Conservation (phyloP, 2,329 filamentous ascomycete genomes). For the Metarhizium humberi region DNA sequence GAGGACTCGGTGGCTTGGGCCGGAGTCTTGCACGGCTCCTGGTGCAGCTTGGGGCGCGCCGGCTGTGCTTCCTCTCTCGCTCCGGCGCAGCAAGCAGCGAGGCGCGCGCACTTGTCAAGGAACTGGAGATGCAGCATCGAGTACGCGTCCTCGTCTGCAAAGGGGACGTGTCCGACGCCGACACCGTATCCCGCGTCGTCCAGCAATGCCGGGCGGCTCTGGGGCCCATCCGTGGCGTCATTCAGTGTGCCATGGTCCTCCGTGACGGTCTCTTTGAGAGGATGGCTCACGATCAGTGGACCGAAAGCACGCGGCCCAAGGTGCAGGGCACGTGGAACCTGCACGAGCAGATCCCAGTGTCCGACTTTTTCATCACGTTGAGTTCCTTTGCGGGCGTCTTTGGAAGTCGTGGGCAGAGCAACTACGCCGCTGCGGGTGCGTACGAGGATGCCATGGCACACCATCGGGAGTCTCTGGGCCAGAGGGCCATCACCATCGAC, state of each 20-base stretch:
- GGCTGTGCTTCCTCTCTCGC: not conserved
- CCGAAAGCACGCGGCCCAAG: slow-evolving; percentile 22
- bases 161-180: not conserved
- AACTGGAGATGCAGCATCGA: not conserved
- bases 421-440: slow-evolving; percentile 37
- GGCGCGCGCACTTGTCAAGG: not conserved
- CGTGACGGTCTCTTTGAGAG: slow-evolving; percentile 16
- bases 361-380: slow-evolving; percentile 36
- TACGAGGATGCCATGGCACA: slow-evolving; percentile 31
- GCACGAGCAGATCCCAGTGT: slow-evolving; percentile 16
- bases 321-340: slow-evolving; percentile 30
- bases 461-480: slow-evolving; percentile 12
- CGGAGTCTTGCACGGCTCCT: not conserved
- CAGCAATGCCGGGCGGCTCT: slow-evolving; percentile 1
- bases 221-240: slow-evolving; percentile 15
- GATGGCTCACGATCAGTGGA: slow-evolving; percentile 27
- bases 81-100: not conserved
- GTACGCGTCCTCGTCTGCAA: not conserved
- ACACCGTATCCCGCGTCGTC: not conserved
- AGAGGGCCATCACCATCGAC: not conserved
- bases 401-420: slow-evolving; percentile 38
- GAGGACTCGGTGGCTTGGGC: not conserved
- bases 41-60: not conserved
- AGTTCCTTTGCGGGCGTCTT: slow-evolving; percentile 28
- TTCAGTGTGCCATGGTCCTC: slow-evolving; percentile 12